Evolutionary conservation across 345 rosid genomes (phyloP).

Genomic region (Lepidium africanum): DNA sequence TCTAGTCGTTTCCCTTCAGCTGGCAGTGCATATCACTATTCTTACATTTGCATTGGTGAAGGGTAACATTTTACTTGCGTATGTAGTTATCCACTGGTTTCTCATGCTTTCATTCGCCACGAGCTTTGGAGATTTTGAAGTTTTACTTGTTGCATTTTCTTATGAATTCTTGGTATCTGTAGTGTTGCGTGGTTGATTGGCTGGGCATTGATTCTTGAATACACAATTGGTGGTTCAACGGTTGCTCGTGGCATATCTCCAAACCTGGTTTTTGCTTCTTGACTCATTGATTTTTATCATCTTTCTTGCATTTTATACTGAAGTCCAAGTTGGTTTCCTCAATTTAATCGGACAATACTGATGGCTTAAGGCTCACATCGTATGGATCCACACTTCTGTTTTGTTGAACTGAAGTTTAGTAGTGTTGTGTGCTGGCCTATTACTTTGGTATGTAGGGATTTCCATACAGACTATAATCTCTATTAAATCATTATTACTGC

Average conservation of each 20-base stretch:
- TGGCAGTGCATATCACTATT: slow-evolving; percentile 95
- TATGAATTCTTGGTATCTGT: background rate
- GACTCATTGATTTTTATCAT: background rate
- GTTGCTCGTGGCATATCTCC: slow-evolving; percentile 95
- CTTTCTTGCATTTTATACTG: background rate
- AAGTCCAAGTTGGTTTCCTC: background rate
- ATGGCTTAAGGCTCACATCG: background rate
- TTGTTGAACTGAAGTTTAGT: background rate
- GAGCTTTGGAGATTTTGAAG: background rate
- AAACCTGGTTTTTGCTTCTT: slow-evolving; percentile 43
- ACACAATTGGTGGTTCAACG: slow-evolving; percentile 88
- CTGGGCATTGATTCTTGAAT: slow-evolving; percentile 89
- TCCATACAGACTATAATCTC: background rate
- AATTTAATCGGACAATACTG: background rate
- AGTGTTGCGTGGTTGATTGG: slow-evolving; percentile 95
- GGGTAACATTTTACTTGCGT: slow-evolving; percentile 40
- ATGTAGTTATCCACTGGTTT: background rate
- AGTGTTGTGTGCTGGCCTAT: background rate
- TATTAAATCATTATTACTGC: background rate
- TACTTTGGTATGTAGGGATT: background rate
- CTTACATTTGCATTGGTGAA: slow-evolving; percentile 94
- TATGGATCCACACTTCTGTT: background rate
- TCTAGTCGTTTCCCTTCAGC: slow-evolving; percentile 94
- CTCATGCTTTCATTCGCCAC: background rate
- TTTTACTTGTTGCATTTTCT: background rate